Evolutionary conservation across 371 early-diverging fungal species (phyloP).

Genomic region (Apophysomyces sp.): DNA sequence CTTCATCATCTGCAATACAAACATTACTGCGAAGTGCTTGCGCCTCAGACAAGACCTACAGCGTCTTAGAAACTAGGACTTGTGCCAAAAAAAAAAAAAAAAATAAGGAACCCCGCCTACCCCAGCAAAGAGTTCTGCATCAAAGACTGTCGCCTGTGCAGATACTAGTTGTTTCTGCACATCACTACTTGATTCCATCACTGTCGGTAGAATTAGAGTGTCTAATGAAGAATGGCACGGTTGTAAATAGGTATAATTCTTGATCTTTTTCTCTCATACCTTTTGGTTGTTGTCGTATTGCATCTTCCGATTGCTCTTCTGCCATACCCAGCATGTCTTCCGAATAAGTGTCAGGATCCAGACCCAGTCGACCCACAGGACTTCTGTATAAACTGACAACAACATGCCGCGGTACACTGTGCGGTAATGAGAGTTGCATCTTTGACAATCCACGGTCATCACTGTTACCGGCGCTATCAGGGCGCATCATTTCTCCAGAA

Average conservation of each 20-base stretch:
- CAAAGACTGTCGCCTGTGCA: slow-evolving; percentile 56
- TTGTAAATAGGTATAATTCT: not conserved
- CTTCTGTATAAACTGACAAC: slow-evolving; percentile 9
- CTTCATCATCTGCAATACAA: slow-evolving; percentile 52
- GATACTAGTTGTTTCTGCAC: slow-evolving; percentile 46
- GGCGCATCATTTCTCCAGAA: slow-evolving; percentile 31
- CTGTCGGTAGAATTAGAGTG: not conserved
- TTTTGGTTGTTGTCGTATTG: not conserved
- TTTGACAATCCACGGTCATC: not conserved
- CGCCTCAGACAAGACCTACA: slow-evolving; percentile 55
- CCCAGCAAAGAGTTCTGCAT: slow-evolving; percentile 55
- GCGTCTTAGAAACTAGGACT: not conserved
- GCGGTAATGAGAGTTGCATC: slow-evolving; percentile 18
- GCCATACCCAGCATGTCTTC: slow-evolving; percentile 20
- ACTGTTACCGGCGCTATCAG: slow-evolving; percentile 15
- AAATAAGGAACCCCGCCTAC: slow-evolving; percentile 23
- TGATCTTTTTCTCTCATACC: slow-evolving; percentile 6
- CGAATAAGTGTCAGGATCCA: not conserved
- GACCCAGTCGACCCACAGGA: slow-evolving; percentile 9
- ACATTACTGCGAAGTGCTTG: slow-evolving; percentile 48
- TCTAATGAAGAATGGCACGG: not conserved
- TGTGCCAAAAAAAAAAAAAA: not conserved
- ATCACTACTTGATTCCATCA: slow-evolving; percentile 8
- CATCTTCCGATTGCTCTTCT: slow-evolving; percentile 4
- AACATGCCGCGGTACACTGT: slow-evolving; percentile 13